These are phyloP conservation scores for Spathaspora sp. DNA, from an alignment of 805 yeast genomes.

Conservation along the genomic window DNA sequence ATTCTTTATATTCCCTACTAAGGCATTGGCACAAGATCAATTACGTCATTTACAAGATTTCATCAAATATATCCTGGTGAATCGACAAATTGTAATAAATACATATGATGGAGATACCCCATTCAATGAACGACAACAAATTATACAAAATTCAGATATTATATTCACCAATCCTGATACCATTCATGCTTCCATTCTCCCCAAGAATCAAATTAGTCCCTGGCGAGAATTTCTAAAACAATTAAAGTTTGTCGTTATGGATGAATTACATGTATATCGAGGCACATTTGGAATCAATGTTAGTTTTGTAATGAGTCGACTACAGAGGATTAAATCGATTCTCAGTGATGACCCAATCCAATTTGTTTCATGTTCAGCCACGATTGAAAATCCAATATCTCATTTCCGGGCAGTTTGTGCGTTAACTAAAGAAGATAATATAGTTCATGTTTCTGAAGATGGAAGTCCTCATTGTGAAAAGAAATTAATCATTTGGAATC, in stretches of 20 bases:
- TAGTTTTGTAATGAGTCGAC: conserved; percentile 74
- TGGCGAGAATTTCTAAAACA: conserved; percentile 71
- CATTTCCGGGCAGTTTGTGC: conserved; percentile 81
- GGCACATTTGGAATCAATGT: conserved; percentile 95
- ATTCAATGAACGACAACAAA: conserved; percentile 42
- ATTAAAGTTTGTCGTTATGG: conserved; percentile 73
- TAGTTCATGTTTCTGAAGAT: conserved; percentile 64
- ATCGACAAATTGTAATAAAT: conserved; percentile 51
- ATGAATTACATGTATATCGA: conserved; percentile 81
- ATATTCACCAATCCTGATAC: conserved; percentile 96
- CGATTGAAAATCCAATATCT: conserved; percentile 66
- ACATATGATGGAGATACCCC: conserved; percentile 96
- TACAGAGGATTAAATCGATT: conserved; percentile 50
- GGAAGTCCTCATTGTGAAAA: conserved; percentile 88
- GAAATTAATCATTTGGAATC: conserved; percentile 78
- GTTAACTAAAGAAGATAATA: conserved; percentile 37
- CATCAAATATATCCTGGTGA: conserved; percentile 46
- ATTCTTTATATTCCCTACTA: conserved; percentile 90
- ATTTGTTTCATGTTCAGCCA: conserved; percentile 92
- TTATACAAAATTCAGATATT: conserved; percentile 66
- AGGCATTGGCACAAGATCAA: conserved; percentile 97
- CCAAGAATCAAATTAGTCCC: conserved; percentile 53
- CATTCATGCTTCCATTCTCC: conserved; percentile 79
- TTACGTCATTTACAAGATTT: conserved; percentile 69
- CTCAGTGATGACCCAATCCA: conserved; percentile 38